phyloP scores from a whole-genome alignment of 352 stramenopile genomes.

The Phytopythium litorale region DNA sequence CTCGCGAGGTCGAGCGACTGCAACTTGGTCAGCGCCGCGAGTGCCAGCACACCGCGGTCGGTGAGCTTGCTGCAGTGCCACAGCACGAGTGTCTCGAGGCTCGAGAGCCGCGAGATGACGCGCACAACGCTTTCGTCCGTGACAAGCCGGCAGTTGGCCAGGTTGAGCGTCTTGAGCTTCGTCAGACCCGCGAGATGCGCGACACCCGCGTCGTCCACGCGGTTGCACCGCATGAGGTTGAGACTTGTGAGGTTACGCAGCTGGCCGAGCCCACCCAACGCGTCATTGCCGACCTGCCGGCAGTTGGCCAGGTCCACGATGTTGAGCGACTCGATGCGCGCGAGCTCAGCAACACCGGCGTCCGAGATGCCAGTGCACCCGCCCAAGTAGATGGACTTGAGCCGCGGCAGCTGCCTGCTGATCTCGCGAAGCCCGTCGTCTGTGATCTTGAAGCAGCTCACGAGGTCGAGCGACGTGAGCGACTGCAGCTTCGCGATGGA shows the following conservation, averaged over 20 bases:
- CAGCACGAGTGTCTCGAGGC: constrained; percentile 63
- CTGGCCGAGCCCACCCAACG: constrained; percentile 47
- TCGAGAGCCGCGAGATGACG: constrained; percentile 39
- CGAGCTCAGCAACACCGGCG: constrained; percentile 45
- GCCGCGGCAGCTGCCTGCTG: constrained; percentile 23
- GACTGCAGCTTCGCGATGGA: constrained; percentile 48
- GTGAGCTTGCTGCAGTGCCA: constrained; percentile 88
- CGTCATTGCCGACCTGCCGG: constrained; percentile 62
- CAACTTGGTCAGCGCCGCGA: constrained; percentile 42
- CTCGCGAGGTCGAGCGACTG: constrained; percentile 72
- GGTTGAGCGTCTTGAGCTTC: constrained; percentile 66
- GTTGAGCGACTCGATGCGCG: constrained; percentile 34
- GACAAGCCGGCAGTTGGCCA: constrained; percentile 79
- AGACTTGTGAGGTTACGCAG: constrained; percentile 60
- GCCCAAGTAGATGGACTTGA: constrained; percentile 64
- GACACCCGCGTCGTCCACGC: constrained; percentile 58
- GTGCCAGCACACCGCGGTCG: constrained; percentile 39
- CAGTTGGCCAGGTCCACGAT: constrained; percentile 77
- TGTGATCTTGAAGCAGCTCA: constrained; percentile 72
- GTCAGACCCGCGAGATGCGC: constrained; percentile 32
- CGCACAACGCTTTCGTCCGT: constrained; percentile 38
- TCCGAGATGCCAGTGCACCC: constrained; percentile 56
- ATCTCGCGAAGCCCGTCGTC: constrained; percentile 46
- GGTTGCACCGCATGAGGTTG: constrained; percentile 81
- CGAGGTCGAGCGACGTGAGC: constrained; percentile 70